These are phyloP conservation scores for Blastobotrys raffinosifermentans DNA, from an alignment of 1,139 yeast genomes.

Conservation along the genomic window DNA sequence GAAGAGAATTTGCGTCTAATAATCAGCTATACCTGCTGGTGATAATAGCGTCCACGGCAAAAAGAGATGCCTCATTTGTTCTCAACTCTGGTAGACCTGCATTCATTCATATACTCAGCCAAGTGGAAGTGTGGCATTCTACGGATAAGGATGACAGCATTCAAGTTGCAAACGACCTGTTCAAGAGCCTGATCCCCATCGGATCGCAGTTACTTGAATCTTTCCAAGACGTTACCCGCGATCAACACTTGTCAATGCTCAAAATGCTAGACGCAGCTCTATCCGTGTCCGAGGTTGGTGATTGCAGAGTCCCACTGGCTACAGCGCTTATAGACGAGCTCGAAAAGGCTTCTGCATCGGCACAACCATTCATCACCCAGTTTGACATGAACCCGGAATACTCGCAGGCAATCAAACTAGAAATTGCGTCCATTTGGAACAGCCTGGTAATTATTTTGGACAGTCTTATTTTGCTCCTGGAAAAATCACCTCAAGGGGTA, in stretches of 20 bases:
- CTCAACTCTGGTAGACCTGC: constrained; percentile 14
- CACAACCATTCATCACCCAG: constrained; percentile 15
- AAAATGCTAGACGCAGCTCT: constrained; percentile 23
- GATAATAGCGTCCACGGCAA: too few relatives aligned
- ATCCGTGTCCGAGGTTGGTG: neutral
- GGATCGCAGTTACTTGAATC: constrained; percentile 14
- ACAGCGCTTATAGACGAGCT: constrained; percentile 6
- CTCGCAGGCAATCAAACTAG: constrained; percentile 10
- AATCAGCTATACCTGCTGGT: too few relatives aligned
- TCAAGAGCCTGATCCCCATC: constrained; percentile 9
- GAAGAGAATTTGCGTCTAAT: too few relatives aligned
- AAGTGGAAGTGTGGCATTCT: constrained; percentile 19
- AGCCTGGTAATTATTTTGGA: constrained; percentile 16
- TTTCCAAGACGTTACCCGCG: constrained; percentile 9
- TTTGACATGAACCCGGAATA: constrained; percentile 14
- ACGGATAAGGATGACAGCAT: constrained; percentile 11
- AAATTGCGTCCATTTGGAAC: constrained; percentile 15
- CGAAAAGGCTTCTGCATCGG: constrained; percentile 11
- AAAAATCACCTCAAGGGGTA: constrained; percentile 13
- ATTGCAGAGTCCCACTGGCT: constrained; percentile 1
- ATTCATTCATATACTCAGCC: constrained; percentile 15
- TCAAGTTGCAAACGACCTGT: constrained; percentile 12
- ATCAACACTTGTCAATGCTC: constrained; percentile 18
- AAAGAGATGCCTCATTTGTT: too few relatives aligned
- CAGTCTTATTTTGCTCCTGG: constrained; percentile 14